Evolutionary conservation across 2,329 filamentous ascomycete genomes (phyloP).

Genomic region (Teratosphaeriaceae sp.): DNA sequence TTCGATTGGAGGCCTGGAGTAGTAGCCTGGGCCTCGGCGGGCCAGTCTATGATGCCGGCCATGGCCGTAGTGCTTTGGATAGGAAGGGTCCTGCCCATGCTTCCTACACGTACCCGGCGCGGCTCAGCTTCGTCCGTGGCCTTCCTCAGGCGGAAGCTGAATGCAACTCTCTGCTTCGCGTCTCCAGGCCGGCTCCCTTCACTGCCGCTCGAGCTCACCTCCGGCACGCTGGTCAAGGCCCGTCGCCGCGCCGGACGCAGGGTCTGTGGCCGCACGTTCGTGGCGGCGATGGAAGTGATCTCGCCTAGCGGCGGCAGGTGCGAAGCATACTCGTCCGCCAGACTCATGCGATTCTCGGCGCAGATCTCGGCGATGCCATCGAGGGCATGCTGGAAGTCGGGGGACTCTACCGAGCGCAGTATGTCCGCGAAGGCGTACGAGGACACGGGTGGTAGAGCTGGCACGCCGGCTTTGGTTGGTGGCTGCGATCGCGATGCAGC

Average conservation of each 20-base stretch:
- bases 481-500: too few species aligned
- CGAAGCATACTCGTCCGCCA: constrained; percentile 57
- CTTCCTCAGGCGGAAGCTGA: constrained; percentile 17
- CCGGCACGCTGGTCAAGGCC: constrained; percentile 41
- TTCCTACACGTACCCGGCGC: constrained; percentile 20
- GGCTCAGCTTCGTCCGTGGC: constrained; percentile 8
- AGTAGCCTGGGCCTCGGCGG: not conserved
- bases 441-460: constrained; percentile 25
- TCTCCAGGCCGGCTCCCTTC: constrained; percentile 22
- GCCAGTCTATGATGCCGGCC: constrained; percentile 5
- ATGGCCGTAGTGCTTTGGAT: constrained; percentile 23
- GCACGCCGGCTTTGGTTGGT: not conserved
- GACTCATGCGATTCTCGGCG: constrained; percentile 53
- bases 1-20: not conserved
- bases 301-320: constrained; percentile 57
- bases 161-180: constrained; percentile 18
- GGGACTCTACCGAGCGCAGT: constrained; percentile 35
- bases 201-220: constrained; percentile 41
- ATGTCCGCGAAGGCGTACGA: constrained; percentile 28
- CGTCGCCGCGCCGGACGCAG: constrained; percentile 25
- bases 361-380: constrained; percentile 59
- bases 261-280: constrained; percentile 11
- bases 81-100: constrained; percentile 23
- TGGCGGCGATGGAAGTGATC: constrained; percentile 33
- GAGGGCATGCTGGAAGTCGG: constrained; percentile 52